phyloP scores from a whole-genome alignment of 2,329 filamentous ascomycete genomes.

The Microthyrium microscopicum region DNA sequence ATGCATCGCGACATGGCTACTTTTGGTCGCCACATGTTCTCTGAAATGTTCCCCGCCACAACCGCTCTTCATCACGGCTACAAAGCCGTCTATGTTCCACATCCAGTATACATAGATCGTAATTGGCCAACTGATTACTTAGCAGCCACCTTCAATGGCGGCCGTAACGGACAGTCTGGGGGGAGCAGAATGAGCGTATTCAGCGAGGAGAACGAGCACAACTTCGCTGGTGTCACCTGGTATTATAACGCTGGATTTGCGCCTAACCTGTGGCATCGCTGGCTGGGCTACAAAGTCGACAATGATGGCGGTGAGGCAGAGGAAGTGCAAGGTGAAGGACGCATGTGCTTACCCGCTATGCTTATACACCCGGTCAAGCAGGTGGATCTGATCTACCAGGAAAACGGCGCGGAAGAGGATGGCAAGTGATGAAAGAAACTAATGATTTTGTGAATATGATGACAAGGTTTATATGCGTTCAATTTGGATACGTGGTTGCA shows the following conservation, averaged over 20 bases:
- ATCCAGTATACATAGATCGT: constrained; percentile 40
- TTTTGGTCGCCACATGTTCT: constrained; percentile 55
- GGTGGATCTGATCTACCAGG: constrained; percentile 30
- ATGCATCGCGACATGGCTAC: constrained; percentile 64
- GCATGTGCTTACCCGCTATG: constrained; percentile 32
- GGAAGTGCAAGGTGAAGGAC: constrained; percentile 27
- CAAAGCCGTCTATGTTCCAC: constrained; percentile 53
- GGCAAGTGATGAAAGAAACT: no score
- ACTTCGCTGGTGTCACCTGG: constrained; percentile 36
- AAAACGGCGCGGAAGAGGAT: constrained; percentile 13
- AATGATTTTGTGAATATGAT: no score
- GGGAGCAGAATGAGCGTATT: constrained; percentile 33
- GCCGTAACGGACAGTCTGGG: constrained; percentile 32
- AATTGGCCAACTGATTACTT: constrained; percentile 38
- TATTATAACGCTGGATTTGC: constrained; percentile 37
- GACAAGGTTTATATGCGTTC: no score
- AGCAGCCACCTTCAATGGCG: constrained; percentile 39
- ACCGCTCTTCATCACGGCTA: constrained; percentile 59
- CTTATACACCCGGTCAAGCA: constrained; percentile 34
- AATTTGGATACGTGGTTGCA: no score
- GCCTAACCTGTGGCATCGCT: constrained; percentile 37
- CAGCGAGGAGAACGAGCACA: constrained; percentile 34
- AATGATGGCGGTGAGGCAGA: constrained; percentile 27
- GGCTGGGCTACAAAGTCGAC: constrained; percentile 38
- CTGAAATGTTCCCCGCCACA: constrained; percentile 61